Conservation (phyloP, 2,329 filamentous ascomycete species). For the Sporothrix protearum region DNA sequence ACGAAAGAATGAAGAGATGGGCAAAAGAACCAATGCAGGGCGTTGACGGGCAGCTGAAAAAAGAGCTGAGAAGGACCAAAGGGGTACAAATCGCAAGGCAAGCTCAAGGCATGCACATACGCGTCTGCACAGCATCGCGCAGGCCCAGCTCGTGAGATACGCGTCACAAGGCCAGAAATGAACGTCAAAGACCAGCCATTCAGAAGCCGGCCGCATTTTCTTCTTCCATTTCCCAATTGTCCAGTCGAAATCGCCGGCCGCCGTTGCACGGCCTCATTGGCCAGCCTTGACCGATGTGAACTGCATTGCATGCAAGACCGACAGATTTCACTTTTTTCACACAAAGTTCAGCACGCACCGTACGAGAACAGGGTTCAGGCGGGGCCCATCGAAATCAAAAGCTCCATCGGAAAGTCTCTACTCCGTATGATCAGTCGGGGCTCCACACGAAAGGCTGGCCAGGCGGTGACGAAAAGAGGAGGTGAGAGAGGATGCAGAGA, state of each 20-base stretch:
- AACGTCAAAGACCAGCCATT: not conserved
- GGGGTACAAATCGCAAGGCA: not conserved
- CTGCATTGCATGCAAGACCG: not conserved
- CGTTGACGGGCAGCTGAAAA: not conserved
- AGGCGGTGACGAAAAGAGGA: constrained; percentile 12
- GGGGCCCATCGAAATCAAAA: constrained; percentile 3
- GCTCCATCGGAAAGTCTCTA: not conserved
- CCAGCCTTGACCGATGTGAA: constrained; percentile 7
- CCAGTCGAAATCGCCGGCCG: not conserved
- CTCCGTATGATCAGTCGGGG: not conserved
- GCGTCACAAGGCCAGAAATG: not conserved
- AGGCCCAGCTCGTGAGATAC: not conserved
- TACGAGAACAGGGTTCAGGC: not conserved
- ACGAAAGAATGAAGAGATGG: not conserved
- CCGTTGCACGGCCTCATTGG: constrained; percentile 12
- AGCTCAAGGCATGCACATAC: not conserved
- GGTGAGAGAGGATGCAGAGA: not conserved
- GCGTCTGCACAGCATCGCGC: constrained; percentile 3
- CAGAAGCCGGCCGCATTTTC: not conserved
- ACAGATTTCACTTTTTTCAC: not conserved
- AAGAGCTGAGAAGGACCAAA: not conserved
- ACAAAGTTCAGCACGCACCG: not conserved
- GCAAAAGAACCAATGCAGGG: constrained; percentile 1
- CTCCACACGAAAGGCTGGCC: constrained; percentile 6
- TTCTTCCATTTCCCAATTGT: constrained; percentile 15